Base-by-base conservation (phyloP, 2,329 filamentous ascomycete species). In the Rosellinia necatrix region DNA sequence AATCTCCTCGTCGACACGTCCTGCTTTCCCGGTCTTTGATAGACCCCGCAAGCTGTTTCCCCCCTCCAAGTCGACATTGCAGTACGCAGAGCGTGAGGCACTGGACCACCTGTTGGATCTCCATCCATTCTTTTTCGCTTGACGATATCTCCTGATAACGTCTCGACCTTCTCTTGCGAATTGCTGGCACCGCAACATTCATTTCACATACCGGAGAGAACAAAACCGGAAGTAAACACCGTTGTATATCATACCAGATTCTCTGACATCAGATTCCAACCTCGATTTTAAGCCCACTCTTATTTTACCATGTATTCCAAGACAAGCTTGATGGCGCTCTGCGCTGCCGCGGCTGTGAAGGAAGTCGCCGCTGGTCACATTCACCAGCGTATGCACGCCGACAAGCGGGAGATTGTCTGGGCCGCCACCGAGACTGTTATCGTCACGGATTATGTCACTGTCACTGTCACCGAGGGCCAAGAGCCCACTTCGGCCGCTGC, bases 11-110 rank as follows among this genome's bases (percentile, higher is more conserved):
- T 63, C 62, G 60, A 60, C 63, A 49, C 61, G 58, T 64, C 62
- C 61, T 64, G 63, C 58, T 66, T 61, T 35, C 59, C 65, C 40
- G 59, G 68, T 70, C 68, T 69, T 69, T 65, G 67, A 68, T 61
- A 69, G 66, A 68, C 64, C 61, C 60, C 59, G 51, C 62, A 49
- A 56, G 53, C 50, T 55, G 51, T 46, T 49, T 61, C 53, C 46
- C 53, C 48, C 25, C 43, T 56, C 42, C 49, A 55, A 35, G 43
- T 50, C 47, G 48, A 51, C 50, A 53, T 49, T 42, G 49, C 49
- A 60, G 53, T 48, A 51, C 66, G 63, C 66, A 61, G 65, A 63
- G 66, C 66, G 66, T 67, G 53, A 61, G 52, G 55, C 51, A 46
- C 52, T 41, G 58, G 48, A 53, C 17, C 51, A 9, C 54, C 52